These are phyloP conservation scores for Vicia sativa DNA, from an alignment of 306 rosid species.

Conservation along the genomic window DNA sequence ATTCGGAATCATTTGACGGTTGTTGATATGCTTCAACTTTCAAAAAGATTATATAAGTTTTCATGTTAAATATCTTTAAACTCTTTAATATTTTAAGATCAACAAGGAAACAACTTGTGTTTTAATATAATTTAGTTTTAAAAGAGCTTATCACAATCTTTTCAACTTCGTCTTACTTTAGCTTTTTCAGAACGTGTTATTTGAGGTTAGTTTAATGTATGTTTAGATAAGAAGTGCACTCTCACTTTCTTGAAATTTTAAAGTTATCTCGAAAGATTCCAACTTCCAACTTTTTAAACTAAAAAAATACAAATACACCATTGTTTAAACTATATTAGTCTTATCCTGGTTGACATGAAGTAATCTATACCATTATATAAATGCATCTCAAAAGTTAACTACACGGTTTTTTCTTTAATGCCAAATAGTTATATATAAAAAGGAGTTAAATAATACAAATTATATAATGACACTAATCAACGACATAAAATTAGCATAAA, in stretches of 20 bases:
- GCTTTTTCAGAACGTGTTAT: neutral
- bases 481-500: too few species aligned
- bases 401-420: too few species aligned
- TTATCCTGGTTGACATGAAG: too few species aligned
- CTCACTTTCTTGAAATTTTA: neutral
- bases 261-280: neutral
- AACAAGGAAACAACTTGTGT: neutral
- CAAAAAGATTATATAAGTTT: slow-evolving; percentile 15
- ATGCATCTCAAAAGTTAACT: too few species aligned
- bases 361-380: too few species aligned
- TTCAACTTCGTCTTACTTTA: slow-evolving; percentile 11
- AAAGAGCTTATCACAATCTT: neutral
- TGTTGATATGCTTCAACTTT: slow-evolving; percentile 31
- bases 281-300: neutral
- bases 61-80: slow-evolving; percentile 17
- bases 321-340: too few species aligned
- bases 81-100: slow-evolving; percentile 14
- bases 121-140: neutral
- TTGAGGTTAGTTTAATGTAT: neutral
- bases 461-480: too few species aligned
- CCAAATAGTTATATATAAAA: too few species aligned
- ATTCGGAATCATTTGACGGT: slow-evolving; percentile 28
- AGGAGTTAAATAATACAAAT: too few species aligned
- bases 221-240: neutral
- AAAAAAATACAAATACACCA: too few species aligned